These are phyloP conservation scores for Trametes pubescens DNA, from an alignment of 1,284 basidiomycete genomes.

Conservation along the genomic window DNA sequence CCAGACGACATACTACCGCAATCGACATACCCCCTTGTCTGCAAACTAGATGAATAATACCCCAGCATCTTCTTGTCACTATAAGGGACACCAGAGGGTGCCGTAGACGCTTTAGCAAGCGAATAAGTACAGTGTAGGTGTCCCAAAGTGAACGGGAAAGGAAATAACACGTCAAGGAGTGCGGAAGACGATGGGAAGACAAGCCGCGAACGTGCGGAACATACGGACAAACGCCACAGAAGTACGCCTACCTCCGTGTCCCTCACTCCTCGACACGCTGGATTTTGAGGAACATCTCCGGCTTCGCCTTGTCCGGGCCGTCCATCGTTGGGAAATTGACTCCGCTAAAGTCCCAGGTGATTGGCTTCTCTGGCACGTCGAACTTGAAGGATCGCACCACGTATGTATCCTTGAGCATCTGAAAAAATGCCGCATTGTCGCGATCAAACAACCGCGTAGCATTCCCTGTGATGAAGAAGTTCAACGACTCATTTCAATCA, in stretches of 20 bases:
- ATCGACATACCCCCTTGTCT: too few species aligned
- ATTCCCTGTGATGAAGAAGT: slow-evolving; percentile 10
- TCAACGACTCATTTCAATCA: neutral
- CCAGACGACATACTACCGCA: too few species aligned
- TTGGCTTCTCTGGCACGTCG: slow-evolving; percentile 11
- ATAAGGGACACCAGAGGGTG: neutral
- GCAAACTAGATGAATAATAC: too few species aligned
- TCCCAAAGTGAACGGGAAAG: neutral
- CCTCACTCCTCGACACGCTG: neutral
- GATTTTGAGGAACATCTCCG: slow-evolving; percentile 10
- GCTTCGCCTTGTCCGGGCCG: slow-evolving; percentile 1
- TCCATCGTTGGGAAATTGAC: slow-evolving; percentile 20
- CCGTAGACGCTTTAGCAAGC: too few species aligned
- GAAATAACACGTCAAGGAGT: neutral
- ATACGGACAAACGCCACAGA: too few species aligned
- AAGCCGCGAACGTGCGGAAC: too few species aligned
- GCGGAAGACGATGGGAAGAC: too few species aligned
- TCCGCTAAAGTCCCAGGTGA: slow-evolving; percentile 13
- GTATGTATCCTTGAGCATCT: slow-evolving; percentile 31
- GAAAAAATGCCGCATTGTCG: slow-evolving; percentile 36
- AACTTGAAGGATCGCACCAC: slow-evolving; percentile 20
- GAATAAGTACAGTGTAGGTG: neutral
- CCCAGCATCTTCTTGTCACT: too few species aligned
- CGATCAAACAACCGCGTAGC: slow-evolving; percentile 20
- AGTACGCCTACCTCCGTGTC: neutral